Base-by-base conservation (phyloP, 192 early-diverging fungal species). In the Coemansia sp. region DNA sequence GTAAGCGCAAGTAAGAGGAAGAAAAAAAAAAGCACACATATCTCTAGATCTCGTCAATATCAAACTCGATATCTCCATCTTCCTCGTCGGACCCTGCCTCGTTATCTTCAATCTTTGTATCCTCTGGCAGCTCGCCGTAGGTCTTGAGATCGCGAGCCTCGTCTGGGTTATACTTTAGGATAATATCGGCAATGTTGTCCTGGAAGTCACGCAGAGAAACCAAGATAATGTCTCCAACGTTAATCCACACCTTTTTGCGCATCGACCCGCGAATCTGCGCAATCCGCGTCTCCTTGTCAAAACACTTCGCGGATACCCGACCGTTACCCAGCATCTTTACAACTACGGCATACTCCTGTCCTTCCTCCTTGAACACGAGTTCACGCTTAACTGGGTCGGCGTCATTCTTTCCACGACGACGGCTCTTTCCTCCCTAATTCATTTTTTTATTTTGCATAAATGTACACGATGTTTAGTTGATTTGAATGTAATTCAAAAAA, bases 211-310 rank as follows among this genome's bases (percentile, higher is more conserved):
- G 89, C 68, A 96, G 88, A 36, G 92, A 91, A 15, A 98, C 81
- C 46, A 98, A 87, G 6, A 98, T 86, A 50, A 97, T 90, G 70
- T 98, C 96, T 55, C 97, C 97, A 66, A 89, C 89, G 69, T 88
- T 90, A 75, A 97, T 95, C 95, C 94, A 95, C 61, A 93, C 95
- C 88, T 97, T 99, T 85, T 98, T 99, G 77, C 96, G 92, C 90
- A 99, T 94, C 68, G 94, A 93, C 55, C 97, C 97, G 62, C 97
- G 95, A 85, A 99, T 98, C 75, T 95, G 94, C 61, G 92, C 97
- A 78, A 95, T 83, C 40, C 95, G 91, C 81, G 92, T 97, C 46
- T 86, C 87, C 49, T 94, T 95, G 78, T 97, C 95, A 70, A 92
- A 89, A 80, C 95, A 95, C 70, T 92, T 91, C 31, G 90, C 90